Percentiles rank a stretch among this genome's conserved stretches.
phyloP scores from a whole-genome alignment of 768 basidiomycete genomes.

The Termitomyces sp. region DNA sequence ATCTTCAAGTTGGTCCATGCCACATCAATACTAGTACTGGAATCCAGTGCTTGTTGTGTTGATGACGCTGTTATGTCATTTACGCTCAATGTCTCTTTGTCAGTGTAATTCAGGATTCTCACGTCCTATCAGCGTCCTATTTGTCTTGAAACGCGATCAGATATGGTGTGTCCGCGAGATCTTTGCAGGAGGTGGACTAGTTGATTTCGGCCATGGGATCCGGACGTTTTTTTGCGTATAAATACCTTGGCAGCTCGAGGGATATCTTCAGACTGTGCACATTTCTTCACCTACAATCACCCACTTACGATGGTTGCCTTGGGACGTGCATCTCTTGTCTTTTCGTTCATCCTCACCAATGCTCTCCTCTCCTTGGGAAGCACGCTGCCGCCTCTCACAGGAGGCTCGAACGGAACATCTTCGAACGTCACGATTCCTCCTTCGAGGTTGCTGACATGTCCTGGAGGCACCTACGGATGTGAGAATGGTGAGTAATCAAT shows the following conservation, averaged over 20 bases:
- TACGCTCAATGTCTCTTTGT: background rate
- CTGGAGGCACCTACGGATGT: background rate
- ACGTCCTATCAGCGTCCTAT: background rate
- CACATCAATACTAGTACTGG: background rate
- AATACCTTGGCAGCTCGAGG: background rate
- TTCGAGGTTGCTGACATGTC: background rate
- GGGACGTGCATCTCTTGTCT: background rate
- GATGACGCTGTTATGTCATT: background rate
- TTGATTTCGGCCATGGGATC: background rate
- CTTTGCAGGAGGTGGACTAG: background rate
- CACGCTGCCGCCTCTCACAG: background rate
- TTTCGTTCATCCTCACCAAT: background rate
- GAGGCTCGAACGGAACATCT: background rate
- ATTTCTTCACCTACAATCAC: background rate
- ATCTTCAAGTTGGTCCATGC: background rate
- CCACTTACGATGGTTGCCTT: background rate
- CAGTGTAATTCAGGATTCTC: background rate
- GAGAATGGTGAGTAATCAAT: background rate
- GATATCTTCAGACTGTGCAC: background rate
- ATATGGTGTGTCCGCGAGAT: background rate
- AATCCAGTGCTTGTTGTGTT: background rate
- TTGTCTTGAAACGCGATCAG: background rate
- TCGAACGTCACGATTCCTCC: background rate
- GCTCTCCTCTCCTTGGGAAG: background rate
- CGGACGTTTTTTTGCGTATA: background rate